A percentile compares a stretch with the other conserved stretches of the same genome.
These are phyloP conservation scores for Aspergillus brasiliensis DNA, from an alignment of 2,329 filamentous ascomycete genomes.

Conservation along the genomic window DNA sequence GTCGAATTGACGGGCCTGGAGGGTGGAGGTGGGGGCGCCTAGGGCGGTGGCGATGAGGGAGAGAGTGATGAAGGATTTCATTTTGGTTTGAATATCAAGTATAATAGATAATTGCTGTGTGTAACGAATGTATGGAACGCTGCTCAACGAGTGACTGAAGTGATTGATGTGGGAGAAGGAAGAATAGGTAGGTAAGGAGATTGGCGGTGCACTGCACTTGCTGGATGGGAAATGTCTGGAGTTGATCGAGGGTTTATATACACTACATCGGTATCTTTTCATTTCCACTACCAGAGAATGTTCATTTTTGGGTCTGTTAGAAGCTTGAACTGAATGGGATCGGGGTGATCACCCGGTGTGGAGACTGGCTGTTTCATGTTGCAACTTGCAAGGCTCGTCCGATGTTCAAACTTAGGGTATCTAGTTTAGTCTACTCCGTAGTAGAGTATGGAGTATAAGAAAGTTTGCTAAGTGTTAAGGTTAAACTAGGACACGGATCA, in stretches of 20 bases:
- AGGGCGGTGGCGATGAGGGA: conserved; percentile 25
- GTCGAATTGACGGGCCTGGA: conserved; percentile 25
- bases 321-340: neutral
- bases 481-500: neutral
- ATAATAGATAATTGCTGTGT: neutral
- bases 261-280: neutral
- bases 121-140: conserved; percentile 16
- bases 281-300: too few relatives aligned
- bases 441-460: too few relatives aligned
- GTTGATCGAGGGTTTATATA: neutral
- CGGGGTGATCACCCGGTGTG: neutral
- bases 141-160: conserved; percentile 15
- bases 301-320: neutral
- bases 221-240: neutral
- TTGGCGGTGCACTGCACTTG: conserved; percentile 6
- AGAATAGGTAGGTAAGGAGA: too few relatives aligned
- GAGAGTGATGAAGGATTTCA: conserved; percentile 29
- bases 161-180: neutral
- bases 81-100: conserved; percentile 10
- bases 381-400: neutral
- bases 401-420: too few relatives aligned
- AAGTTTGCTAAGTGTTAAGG: too few relatives aligned
- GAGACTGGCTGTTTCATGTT: neutral
- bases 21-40: conserved; percentile 27
- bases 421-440: too few relatives aligned